A percentile compares a stretch with the other conserved stretches of the same genome.
Evolutionary conservation across 305 asterid genomes (phyloP).

Genomic region (Stenogyne calaminthoides): DNA sequence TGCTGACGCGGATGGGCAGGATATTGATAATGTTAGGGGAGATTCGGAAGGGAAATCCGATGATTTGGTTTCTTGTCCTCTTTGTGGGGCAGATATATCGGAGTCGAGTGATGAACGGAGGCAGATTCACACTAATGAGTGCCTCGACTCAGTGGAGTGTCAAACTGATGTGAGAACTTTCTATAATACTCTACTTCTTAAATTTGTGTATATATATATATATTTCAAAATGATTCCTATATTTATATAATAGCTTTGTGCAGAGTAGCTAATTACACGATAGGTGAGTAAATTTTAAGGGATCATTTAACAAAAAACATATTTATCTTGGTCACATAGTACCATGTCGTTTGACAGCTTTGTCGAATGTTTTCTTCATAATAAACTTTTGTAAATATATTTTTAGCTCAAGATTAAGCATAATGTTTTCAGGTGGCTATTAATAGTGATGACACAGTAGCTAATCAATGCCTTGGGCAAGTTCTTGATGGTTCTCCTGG

Average conservation of each 20-base stretch:
- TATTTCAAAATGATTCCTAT: not conserved
- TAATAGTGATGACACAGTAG: conserved; percentile 37
- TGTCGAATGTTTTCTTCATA: conserved; percentile 3
- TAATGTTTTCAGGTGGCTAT: conserved; percentile 50
- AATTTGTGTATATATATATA: not conserved
- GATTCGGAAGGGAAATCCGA: conserved; percentile 34
- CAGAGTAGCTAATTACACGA: not conserved
- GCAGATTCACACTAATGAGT: conserved; percentile 78
- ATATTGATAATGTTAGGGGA: conserved; percentile 6
- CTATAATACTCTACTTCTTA: not conserved
- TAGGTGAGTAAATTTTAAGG: no score
- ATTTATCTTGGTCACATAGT: not conserved
- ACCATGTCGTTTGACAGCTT: not conserved
- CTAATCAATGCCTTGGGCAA: conserved; percentile 59
- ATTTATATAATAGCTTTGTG: not conserved
- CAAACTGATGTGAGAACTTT: conserved; percentile 48
- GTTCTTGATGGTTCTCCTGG: conserved; percentile 65
- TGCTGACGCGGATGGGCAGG: conserved; percentile 39
- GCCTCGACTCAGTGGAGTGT: conserved; percentile 68
- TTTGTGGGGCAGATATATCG: conserved; percentile 78
- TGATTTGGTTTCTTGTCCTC: conserved; percentile 61
- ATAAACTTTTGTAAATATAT: not conserved
- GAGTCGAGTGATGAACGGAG: conserved; percentile 55
- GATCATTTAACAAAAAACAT: not conserved
- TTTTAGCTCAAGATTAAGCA: conserved; percentile 16